Percentiles rank a stretch among this genome's conserved stretches.
Evolutionary conservation across 176 grass and related monocot genomes (phyloP).

Genomic region (Ensete ventricosum): DNA sequence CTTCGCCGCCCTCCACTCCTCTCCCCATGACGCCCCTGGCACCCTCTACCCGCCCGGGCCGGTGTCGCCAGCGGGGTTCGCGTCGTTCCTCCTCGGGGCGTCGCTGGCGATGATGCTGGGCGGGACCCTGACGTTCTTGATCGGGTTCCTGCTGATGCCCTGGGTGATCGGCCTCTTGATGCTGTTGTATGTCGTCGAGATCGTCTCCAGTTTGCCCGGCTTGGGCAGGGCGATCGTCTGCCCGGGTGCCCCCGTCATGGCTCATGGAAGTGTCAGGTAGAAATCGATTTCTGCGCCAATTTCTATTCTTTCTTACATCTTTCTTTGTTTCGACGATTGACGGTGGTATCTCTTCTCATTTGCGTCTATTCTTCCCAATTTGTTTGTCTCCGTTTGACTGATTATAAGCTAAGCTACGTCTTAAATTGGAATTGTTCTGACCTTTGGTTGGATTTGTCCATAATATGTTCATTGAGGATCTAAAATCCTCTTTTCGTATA

Average conservation of each 20-base stretch:
- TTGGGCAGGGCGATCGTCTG: slow-evolving; percentile 57
- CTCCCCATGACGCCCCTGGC: background rate
- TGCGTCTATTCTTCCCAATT: no score
- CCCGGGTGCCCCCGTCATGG: slow-evolving; percentile 2
- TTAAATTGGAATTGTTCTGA: no score
- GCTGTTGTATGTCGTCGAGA: slow-evolving; percentile 61
- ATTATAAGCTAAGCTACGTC: no score
- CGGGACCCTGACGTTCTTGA: slow-evolving; percentile 77
- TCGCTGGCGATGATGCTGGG: slow-evolving; percentile 85
- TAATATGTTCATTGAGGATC: no score
- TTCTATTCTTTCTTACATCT: no score
- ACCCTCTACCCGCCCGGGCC: background rate
- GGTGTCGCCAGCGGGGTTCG: slow-evolving; percentile 59
- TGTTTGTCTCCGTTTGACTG: no score
- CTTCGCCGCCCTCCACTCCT: slow-evolving; percentile 31
- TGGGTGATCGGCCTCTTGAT: slow-evolving; percentile 68
- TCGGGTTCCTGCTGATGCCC: slow-evolving; percentile 87
- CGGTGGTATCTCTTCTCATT: no score
- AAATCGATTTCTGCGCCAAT: no score
- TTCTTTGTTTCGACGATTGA: no score
- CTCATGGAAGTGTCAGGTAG: background rate
- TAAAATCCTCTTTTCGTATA: no score
- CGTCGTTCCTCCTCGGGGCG: slow-evolving; percentile 62
- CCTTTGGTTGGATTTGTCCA: no score
- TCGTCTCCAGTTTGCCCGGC: slow-evolving; percentile 56